phyloP scores from a whole-genome alignment of 441 rosid species.

The Populus hybrid region DNA sequence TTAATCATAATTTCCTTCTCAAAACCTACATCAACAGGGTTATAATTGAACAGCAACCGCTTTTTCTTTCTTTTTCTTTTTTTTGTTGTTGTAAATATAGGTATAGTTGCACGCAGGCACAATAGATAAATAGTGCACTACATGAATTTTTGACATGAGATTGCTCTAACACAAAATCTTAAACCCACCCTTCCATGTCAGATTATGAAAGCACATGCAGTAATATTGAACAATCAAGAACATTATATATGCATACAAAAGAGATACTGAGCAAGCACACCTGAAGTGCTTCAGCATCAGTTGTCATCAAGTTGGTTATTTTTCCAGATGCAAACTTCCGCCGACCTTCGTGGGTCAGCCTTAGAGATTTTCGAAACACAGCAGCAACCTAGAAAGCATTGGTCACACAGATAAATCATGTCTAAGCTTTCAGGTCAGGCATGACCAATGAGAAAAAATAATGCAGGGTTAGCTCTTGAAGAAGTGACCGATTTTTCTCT shows the following conservation, averaged over 20 bases:
- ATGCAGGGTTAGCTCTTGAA: background rate
- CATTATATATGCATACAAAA: background rate
- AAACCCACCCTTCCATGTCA: background rate
- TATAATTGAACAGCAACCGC: background rate
- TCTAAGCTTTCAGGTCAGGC: conserved; percentile 1
- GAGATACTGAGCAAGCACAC: conserved; percentile 33
- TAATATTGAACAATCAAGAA: conserved; percentile 4
- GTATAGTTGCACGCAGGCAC: background rate
- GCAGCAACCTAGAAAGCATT: conserved; percentile 74
- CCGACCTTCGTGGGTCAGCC: conserved; percentile 93
- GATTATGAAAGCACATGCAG: background rate
- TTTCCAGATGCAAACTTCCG: conserved; percentile 86
- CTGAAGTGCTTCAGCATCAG: conserved; percentile 98
- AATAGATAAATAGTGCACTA: background rate
- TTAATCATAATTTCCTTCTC: background rate
- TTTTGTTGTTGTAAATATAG: too few relatives aligned
- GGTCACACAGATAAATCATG: background rate
- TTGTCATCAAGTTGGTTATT: conserved; percentile 98
- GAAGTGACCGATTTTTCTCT: background rate
- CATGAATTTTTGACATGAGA: background rate
- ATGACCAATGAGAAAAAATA: background rate
- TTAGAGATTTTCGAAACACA: conserved; percentile 87
- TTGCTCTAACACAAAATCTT: background rate
- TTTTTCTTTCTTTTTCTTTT: too few relatives aligned
- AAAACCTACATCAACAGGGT: background rate